Evolutionary conservation across 2,329 filamentous ascomycete genomes (phyloP).

Genomic region (Colletotrichum sp.): DNA sequence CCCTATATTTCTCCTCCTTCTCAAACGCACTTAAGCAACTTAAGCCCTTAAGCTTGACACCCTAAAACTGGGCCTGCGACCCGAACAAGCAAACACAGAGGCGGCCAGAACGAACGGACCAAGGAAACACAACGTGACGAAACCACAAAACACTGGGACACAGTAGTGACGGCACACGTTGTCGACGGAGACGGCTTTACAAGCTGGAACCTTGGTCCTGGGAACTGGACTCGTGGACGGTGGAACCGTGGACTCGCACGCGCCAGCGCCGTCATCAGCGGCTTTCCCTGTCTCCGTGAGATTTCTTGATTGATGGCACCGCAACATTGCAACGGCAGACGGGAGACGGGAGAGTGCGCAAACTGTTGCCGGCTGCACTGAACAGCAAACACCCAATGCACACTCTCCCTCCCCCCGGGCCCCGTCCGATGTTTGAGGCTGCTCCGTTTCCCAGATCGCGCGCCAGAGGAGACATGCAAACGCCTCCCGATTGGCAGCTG

Average conservation of each 20-base stretch:
- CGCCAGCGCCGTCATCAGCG: background rate
- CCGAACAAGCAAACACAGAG: background rate
- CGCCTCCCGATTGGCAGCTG: slow-evolving; percentile 11
- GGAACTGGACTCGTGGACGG: background rate
- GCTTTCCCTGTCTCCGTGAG: background rate
- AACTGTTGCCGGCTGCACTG: background rate
- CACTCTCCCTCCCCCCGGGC: background rate
- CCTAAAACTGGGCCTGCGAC: background rate
- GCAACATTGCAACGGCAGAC: background rate
- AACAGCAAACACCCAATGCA: background rate
- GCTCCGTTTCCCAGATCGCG: background rate
- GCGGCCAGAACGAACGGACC: background rate
- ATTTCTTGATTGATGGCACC: background rate
- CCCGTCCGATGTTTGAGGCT: background rate
- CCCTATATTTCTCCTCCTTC: background rate
- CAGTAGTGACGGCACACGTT: background rate
- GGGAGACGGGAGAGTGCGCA: background rate
- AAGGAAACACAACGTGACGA: background rate
- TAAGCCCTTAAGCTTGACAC: slow-evolving; percentile 7
- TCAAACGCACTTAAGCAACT: background rate
- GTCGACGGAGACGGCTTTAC: background rate
- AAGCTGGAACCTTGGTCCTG: background rate
- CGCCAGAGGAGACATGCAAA: background rate
- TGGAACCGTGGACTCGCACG: background rate
- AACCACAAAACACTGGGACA: background rate